These are phyloP conservation scores for Phytophthora pluvialis DNA, from an alignment of 352 stramenopile species.

Conservation along the genomic window DNA sequence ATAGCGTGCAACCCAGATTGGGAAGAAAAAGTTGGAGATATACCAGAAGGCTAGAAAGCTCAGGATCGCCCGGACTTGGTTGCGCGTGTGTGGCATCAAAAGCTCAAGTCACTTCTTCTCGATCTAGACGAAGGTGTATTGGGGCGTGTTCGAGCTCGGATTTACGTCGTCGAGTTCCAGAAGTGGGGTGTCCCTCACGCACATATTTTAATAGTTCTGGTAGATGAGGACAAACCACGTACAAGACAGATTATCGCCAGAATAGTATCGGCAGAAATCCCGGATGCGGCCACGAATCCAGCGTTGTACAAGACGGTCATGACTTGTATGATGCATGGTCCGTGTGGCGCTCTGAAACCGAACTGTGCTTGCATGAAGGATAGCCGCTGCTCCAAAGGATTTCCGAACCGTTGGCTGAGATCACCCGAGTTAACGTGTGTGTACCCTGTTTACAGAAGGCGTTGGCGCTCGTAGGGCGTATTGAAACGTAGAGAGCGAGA, in stretches of 20 bases:
- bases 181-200: neutral
- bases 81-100: constrained; percentile 11
- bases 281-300: too few species aligned
- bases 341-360: neutral
- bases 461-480: neutral
- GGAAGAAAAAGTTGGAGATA: constrained; percentile 36
- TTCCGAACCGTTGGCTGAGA: neutral
- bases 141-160: neutral
- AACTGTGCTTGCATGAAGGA: neutral
- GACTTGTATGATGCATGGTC: neutral
- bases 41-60: too few species aligned
- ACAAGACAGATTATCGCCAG: too few species aligned
- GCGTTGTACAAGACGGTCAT: too few species aligned
- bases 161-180: neutral
- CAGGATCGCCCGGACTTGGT: too few species aligned
- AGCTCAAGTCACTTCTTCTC: constrained; percentile 21
- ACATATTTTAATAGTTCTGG: neutral
- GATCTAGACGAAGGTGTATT: constrained; percentile 12
- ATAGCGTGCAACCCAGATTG: constrained; percentile 56
- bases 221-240: neutral
- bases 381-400: neutral
- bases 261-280: too few species aligned
- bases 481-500: neutral
- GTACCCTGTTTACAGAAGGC: neutral
- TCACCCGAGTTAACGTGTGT: neutral